phyloP scores from a whole-genome alignment of 345 rosid species.

The Gossypium rotundifolium region DNA sequence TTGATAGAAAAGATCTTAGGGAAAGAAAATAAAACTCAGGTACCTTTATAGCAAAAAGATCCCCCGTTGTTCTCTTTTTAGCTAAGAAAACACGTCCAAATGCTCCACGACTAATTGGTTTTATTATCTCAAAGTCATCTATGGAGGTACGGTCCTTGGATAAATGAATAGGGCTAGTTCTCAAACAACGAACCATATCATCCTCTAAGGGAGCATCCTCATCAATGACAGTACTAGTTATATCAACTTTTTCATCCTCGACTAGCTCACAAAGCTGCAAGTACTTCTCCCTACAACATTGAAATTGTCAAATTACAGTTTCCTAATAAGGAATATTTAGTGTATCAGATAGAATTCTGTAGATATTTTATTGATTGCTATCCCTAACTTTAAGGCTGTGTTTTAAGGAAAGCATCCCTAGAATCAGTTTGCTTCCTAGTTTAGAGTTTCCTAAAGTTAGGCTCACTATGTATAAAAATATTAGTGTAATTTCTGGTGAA shows the following conservation, averaged over 20 bases:
- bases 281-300: slow-evolving; percentile 77
- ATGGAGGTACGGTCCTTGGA: slow-evolving; percentile 91
- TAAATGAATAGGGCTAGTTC: slow-evolving; percentile 83
- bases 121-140: slow-evolving; percentile 98
- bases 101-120: slow-evolving; percentile 99
- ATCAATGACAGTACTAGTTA: slow-evolving; percentile 76
- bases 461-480: no score
- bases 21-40: slow-evolving; percentile 7
- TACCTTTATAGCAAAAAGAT: slow-evolving; percentile 97
- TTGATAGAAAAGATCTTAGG: slow-evolving; percentile 2
- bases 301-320: no score
- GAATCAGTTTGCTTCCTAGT: no score
- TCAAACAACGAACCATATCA: slow-evolving; percentile 89
- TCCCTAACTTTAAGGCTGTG: no score
- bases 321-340: no score
- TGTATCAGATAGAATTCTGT: no score
- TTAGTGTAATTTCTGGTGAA: no score
- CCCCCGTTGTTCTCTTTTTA: slow-evolving; percentile 96
- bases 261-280: slow-evolving; percentile 90
- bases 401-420: no score
- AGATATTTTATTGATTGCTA: no score
- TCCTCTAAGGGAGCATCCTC: slow-evolving; percentile 97
- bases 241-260: slow-evolving; percentile 84
- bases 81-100: slow-evolving; percentile 98
- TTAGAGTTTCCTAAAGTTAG: no score